phyloP scores from a whole-genome alignment of 176 grass and related monocot genomes.

The Elymus sibiricus region DNA sequence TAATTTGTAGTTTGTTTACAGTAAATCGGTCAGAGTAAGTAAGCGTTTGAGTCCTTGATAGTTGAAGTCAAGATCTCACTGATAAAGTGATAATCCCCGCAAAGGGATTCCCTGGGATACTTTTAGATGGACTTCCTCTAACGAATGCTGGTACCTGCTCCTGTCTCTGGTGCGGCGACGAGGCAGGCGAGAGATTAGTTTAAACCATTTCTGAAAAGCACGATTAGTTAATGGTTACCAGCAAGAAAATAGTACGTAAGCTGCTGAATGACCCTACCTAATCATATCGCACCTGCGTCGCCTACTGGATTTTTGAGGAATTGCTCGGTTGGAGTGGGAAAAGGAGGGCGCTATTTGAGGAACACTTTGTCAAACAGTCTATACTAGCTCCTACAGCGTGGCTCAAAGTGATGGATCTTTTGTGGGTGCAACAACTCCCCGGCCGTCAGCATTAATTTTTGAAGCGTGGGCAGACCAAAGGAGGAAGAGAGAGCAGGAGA shows the following conservation, averaged over 20 bases:
- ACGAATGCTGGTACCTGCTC: background rate
- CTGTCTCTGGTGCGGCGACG: background rate
- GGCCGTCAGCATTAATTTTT: background rate
- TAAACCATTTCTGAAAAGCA: background rate
- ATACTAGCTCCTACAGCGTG: constrained; percentile 28
- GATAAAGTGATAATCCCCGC: background rate
- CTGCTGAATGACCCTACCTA: constrained; percentile 29
- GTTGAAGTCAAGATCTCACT: background rate
- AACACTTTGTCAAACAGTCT: constrained; percentile 36
- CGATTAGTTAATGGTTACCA: constrained; percentile 12
- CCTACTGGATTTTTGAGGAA: constrained; percentile 24
- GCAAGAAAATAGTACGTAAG: background rate
- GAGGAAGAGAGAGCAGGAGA: background rate
- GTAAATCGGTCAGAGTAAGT: background rate
- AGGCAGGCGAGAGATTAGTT: constrained; percentile 2
- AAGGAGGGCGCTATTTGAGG: background rate
- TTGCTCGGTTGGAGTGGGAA: constrained; percentile 35
- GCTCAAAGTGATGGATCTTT: background rate
- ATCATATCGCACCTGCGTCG: constrained; percentile 28
- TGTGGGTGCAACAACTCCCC: constrained; percentile 67
- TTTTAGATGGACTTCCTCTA: background rate
- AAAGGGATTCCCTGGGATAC: background rate
- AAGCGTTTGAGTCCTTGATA: background rate
- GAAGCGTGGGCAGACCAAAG: constrained; percentile 13
- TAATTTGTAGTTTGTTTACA: background rate